Evolutionary conservation across 805 yeast species (phyloP).

Genomic region (Ogataea naganishii): DNA sequence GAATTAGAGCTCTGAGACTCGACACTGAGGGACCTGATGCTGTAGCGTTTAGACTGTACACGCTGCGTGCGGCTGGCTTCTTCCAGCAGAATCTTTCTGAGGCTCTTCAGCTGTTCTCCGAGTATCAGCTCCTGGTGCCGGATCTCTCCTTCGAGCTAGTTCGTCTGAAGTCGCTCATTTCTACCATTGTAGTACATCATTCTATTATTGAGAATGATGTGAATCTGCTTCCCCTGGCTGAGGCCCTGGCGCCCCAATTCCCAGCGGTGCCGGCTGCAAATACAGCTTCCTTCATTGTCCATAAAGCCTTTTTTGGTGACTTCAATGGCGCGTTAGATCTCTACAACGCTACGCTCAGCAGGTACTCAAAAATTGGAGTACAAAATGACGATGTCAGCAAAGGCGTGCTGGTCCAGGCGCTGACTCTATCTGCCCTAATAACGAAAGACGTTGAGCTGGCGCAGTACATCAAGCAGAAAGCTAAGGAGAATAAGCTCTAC

Average conservation of each 20-base stretch:
- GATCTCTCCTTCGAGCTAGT: constrained; percentile 14
- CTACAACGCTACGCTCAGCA: constrained; percentile 19
- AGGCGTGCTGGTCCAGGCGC: constrained; percentile 17
- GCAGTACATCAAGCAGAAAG: constrained; percentile 20
- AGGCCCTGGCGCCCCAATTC: constrained; percentile 18
- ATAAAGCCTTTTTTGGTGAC: constrained; percentile 20
- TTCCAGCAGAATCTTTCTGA: constrained; percentile 12
- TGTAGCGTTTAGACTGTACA: constrained; percentile 4
- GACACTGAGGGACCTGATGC: constrained; percentile 5
- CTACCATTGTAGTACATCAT: constrained; percentile 16
- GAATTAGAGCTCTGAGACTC: constrained; percentile 8
- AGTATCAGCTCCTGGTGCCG: constrained; percentile 16
- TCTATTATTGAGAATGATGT: constrained; percentile 9
- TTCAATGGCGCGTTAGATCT: constrained; percentile 21
- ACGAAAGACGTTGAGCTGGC: constrained; percentile 23
- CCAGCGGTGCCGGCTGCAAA: constrained; percentile 17
- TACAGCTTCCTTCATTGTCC: constrained; percentile 16
- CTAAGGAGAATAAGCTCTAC: constrained; percentile 16
- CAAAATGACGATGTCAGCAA: constrained; percentile 8
- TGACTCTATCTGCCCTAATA: constrained; percentile 16
- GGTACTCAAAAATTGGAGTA: constrained; percentile 9
- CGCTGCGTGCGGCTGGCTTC: constrained; percentile 17
- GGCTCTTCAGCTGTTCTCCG: constrained; percentile 14
- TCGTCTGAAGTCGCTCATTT: constrained; percentile 12
- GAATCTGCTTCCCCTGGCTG: constrained; percentile 13